phyloP scores from a whole-genome alignment of 1,139 yeast genomes.

The Yamadazyma membranifaciens region DNA sequence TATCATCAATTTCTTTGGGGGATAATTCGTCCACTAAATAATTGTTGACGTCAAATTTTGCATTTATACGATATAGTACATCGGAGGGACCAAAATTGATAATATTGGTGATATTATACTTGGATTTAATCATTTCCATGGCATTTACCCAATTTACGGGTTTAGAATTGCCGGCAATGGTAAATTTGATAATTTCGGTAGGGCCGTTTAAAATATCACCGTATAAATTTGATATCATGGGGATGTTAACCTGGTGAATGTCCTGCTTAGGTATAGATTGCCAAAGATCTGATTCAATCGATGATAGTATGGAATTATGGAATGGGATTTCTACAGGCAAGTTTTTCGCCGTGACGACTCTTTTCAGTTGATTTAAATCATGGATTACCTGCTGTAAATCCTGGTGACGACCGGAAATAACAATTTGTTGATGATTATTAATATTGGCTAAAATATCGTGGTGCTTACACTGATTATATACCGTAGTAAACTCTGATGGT shows the following conservation, averaged over 20 bases:
- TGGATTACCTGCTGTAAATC: conserved; percentile 20
- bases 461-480: conserved; percentile 19
- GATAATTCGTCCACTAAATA: conserved; percentile 9
- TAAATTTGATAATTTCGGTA: conserved; percentile 12
- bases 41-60: conserved; percentile 15
- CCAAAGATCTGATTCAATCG: conserved; percentile 34
- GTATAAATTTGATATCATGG: conserved; percentile 35
- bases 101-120: conserved; percentile 20
- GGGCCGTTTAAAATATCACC: conserved; percentile 20
- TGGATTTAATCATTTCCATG: conserved; percentile 17
- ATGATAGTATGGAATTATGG: conserved; percentile 40
- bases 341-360: conserved; percentile 24
- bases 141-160: conserved; percentile 47
- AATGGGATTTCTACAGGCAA: conserved; percentile 56
- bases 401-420: conserved; percentile 39
- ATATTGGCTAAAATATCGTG: conserved; percentile 37
- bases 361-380: conserved; percentile 16
- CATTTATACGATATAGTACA: conserved; percentile 26
- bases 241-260: conserved; percentile 19
- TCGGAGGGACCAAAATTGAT: conserved; percentile 42
- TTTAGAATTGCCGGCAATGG: conserved; percentile 35
- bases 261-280: conserved; percentile 11
- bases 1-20: background rate
- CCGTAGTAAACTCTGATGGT: conserved; percentile 19
- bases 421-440: conserved; percentile 43